Evolutionary conservation across 768 basidiomycete genomes (phyloP).

Genomic region (Termitomyces sp.): DNA sequence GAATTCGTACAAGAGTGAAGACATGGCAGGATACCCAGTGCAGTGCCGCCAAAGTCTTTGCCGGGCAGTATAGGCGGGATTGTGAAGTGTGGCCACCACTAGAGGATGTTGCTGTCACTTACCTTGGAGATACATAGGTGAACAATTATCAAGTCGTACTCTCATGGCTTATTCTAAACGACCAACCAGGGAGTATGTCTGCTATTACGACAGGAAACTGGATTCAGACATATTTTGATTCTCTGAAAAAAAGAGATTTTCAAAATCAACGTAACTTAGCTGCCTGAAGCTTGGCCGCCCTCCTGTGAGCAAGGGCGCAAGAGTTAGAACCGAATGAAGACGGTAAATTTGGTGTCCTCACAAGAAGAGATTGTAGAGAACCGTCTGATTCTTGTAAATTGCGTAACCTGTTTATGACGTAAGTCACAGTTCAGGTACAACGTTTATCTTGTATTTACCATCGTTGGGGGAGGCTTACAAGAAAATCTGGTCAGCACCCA

Average conservation of each 20-base stretch:
- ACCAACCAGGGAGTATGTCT: background rate
- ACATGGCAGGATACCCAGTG: conserved; percentile 42
- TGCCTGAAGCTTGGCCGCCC: conserved; percentile 30
- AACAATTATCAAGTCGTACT: background rate
- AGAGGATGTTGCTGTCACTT: conserved; percentile 18
- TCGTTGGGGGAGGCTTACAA: conserved; percentile 51
- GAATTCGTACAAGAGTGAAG: conserved; percentile 29
- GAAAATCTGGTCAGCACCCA: background rate
- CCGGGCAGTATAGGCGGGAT: conserved; percentile 14
- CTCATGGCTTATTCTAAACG: background rate
- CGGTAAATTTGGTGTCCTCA: conserved; percentile 18
- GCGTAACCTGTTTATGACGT: conserved; percentile 33
- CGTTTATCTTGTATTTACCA: conserved; percentile 23
- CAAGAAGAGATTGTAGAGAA: conserved; percentile 50
- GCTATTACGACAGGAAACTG: background rate
- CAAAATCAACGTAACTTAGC: conserved; percentile 23
- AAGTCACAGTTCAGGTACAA: background rate
- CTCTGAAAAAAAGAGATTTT: background rate
- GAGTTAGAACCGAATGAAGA: background rate
- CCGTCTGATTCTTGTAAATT: conserved; percentile 49
- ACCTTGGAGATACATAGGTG: conserved; percentile 10
- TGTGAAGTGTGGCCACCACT: conserved; percentile 16
- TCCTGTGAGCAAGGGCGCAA: conserved; percentile 18
- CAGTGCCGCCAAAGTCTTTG: conserved; percentile 24
- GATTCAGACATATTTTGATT: background rate